phyloP scores from a whole-genome alignment of 345 rosid genomes.

The Combretum micranthum region DNA sequence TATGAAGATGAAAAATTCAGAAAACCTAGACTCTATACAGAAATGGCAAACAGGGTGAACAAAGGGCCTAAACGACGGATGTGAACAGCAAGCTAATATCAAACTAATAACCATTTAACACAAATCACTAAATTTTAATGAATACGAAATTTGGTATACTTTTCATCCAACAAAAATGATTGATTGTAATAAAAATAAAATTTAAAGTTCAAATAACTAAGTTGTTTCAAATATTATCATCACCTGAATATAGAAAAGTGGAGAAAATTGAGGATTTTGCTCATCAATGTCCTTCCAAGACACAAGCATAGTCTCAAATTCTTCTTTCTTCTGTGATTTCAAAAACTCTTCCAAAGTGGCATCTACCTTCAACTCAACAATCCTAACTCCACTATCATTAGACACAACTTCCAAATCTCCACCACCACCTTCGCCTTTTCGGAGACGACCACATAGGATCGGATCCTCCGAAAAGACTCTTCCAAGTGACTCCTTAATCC shows the following conservation, averaged over 20 bases:
- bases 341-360: constrained; percentile 45
- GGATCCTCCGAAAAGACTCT: constrained; percentile 53
- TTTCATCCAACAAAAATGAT: background rate
- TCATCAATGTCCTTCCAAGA: constrained; percentile 76
- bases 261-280: constrained; percentile 54
- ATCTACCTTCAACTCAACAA: constrained; percentile 47
- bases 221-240: background rate
- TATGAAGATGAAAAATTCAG: too few species aligned
- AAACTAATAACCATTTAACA: too few species aligned
- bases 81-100: too few species aligned
- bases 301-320: constrained; percentile 47
- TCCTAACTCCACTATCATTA: constrained; percentile 63
- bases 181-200: background rate
- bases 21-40: too few species aligned
- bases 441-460: constrained; percentile 48
- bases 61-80: too few species aligned
- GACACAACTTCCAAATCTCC: constrained; percentile 63
- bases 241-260: constrained; percentile 72
- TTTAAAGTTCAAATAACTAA: background rate
- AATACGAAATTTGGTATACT: too few species aligned
- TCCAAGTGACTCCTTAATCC: constrained; percentile 69
- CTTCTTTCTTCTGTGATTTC: constrained; percentile 24
- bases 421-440: constrained; percentile 24
- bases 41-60: too few species aligned
- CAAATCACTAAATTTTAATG: too few species aligned